These are phyloP conservation scores for Calocybe indica DNA, from an alignment of 768 basidiomycete species.

Conservation along the genomic window DNA sequence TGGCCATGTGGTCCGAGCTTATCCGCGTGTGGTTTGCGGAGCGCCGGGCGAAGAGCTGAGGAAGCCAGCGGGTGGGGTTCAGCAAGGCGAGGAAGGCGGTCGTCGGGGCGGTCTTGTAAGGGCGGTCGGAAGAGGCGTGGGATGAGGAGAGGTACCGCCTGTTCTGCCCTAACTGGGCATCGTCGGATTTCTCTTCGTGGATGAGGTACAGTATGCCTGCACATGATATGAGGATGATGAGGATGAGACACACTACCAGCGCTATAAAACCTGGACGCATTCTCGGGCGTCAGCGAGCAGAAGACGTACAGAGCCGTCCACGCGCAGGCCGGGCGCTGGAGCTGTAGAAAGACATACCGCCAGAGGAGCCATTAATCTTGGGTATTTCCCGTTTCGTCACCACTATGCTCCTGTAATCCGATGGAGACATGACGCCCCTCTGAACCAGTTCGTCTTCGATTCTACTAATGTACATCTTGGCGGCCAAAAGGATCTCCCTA, in stretches of 20 bases:
- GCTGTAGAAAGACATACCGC: constrained; percentile 28
- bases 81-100: constrained; percentile 1
- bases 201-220: constrained; percentile 52
- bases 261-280: constrained; percentile 47
- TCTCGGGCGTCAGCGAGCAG: not conserved
- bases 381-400: constrained; percentile 30
- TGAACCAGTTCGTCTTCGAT: too few relatives aligned
- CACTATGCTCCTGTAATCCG: not conserved
- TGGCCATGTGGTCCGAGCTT: constrained; percentile 4
- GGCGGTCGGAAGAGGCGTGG: constrained; percentile 3
- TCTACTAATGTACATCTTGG: too few relatives aligned
- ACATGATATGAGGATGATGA: constrained; percentile 49
- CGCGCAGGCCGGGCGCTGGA: not conserved
- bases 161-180: constrained; percentile 28
- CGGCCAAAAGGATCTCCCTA: too few relatives aligned
- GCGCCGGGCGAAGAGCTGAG: not conserved
- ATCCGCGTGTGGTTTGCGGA: not conserved
- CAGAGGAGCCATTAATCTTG: constrained; percentile 43
- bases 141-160: constrained; percentile 9
- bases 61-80: not conserved
- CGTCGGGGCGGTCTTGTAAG: constrained; percentile 9
- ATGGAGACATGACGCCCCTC: too few relatives aligned
- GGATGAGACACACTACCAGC: constrained; percentile 47
- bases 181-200: constrained; percentile 38
- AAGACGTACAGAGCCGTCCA: too few relatives aligned